phyloP scores from a whole-genome alignment of 768 basidiomycete species.

The Omphalotus guepiniiformis region DNA sequence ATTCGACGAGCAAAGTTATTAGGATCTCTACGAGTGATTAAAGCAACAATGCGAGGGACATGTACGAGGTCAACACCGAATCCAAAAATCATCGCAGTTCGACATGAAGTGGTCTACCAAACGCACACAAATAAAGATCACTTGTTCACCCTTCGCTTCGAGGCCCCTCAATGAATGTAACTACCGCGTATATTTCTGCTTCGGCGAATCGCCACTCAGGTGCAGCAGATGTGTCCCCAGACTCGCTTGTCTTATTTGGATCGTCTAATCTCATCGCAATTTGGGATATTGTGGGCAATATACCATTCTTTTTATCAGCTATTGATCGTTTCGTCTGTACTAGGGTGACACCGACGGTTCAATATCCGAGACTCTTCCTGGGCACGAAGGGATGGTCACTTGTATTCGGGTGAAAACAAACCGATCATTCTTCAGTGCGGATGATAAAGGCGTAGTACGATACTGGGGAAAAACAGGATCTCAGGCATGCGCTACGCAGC shows the following conservation, averaged over 20 bases:
- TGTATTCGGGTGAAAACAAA: slow-evolving; percentile 64
- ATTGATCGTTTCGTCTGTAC: slow-evolving; percentile 10
- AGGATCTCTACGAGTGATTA: slow-evolving; percentile 47
- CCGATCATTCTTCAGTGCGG: slow-evolving; percentile 60
- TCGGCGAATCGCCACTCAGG: slow-evolving; percentile 44
- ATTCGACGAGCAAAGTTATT: slow-evolving; percentile 55
- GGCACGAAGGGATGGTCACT: slow-evolving; percentile 71
- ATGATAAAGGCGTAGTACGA: slow-evolving; percentile 65
- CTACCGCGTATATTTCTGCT: slow-evolving; percentile 40
- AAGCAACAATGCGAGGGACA: slow-evolving; percentile 55
- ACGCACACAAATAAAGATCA: neutral
- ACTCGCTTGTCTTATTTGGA: slow-evolving; percentile 43
- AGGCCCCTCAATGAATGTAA: slow-evolving; percentile 20
- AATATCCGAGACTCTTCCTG: slow-evolving; percentile 66
- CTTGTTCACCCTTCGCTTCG: neutral
- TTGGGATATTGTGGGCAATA: slow-evolving; percentile 38
- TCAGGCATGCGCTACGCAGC: slow-evolving; percentile 29
- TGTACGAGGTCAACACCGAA: slow-evolving; percentile 75
- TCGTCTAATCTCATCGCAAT: slow-evolving; percentile 42
- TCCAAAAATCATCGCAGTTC: slow-evolving; percentile 59
- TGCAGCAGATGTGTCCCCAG: slow-evolving; percentile 42
- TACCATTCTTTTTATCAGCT: neutral
- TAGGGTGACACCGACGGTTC: slow-evolving; percentile 51
- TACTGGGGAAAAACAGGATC: slow-evolving; percentile 50
- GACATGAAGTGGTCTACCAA: neutral